Evolutionary conservation across 2,329 filamentous ascomycete species (phyloP).

Genomic region (Aquanectria penicillioides): DNA sequence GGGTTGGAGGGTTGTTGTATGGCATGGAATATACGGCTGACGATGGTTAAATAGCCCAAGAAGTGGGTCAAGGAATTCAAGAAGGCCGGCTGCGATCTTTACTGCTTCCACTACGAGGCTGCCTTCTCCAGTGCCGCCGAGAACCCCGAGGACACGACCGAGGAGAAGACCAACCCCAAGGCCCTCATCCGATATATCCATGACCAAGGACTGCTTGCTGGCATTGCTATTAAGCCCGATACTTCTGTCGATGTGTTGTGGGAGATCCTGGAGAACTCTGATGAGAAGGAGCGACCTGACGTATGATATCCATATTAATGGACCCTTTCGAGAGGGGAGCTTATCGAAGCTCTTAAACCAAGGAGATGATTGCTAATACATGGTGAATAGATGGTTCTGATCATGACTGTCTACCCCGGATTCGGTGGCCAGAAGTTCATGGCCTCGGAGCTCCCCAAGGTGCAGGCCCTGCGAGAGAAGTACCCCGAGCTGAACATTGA

Average conservation of each 20-base stretch:
- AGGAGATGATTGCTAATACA: slow-evolving; percentile 24
- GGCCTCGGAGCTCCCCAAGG: slow-evolving; percentile 94
- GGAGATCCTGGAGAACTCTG: slow-evolving; percentile 81
- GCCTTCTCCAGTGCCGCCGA: slow-evolving; percentile 89
- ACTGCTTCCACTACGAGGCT: slow-evolving; percentile 99
- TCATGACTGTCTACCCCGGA: slow-evolving; percentile 98
- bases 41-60: slow-evolving; percentile 73
- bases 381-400: slow-evolving; percentile 85
- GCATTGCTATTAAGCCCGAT: slow-evolving; percentile 94
- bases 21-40: slow-evolving; percentile 18
- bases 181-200: slow-evolving; percentile 93
- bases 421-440: slow-evolving; percentile 99
- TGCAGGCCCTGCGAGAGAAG: slow-evolving; percentile 80
- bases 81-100: slow-evolving; percentile 94
- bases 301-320: slow-evolving; percentile 63
- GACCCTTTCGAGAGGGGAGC: neutral
- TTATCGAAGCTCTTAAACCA: too few relatives aligned
- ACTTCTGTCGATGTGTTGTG: slow-evolving; percentile 92
- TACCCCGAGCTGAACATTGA: slow-evolving; percentile 97
- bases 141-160: slow-evolving; percentile 74
- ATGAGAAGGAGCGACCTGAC: slow-evolving; percentile 84
- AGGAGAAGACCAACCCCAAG: slow-evolving; percentile 80
- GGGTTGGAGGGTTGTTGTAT: neutral
- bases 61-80: slow-evolving; percentile 98
- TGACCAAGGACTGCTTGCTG: slow-evolving; percentile 85